phyloP scores from a whole-genome alignment of 2,329 filamentous ascomycete genomes.

The Exophiala sp. region DNA sequence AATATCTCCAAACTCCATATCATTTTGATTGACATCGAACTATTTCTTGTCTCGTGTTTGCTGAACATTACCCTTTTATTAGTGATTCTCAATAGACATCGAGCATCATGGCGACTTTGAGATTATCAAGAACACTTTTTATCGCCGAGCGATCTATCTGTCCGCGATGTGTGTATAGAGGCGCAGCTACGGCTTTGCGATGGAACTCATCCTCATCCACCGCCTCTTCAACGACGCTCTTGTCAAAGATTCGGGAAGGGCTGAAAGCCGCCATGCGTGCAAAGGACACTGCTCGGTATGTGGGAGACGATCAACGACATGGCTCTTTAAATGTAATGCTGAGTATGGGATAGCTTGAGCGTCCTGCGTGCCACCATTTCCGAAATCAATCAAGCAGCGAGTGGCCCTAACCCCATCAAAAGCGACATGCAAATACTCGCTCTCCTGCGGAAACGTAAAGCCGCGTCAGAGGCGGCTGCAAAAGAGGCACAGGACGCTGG shows the following conservation, averaged over 20 bases:
- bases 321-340: not conserved
- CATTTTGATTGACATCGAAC: too few species aligned
- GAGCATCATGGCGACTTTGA: constrained; percentile 10
- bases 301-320: not conserved
- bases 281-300: constrained; percentile 43
- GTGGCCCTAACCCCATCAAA: constrained; percentile 41
- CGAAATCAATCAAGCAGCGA: constrained; percentile 46
- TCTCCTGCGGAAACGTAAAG: constrained; percentile 42
- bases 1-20: not conserved
- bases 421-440: constrained; percentile 44
- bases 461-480: constrained; percentile 36
- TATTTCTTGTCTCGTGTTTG: not conserved
- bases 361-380: constrained; percentile 46
- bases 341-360: constrained; percentile 36
- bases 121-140: constrained; percentile 1
- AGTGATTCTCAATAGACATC: too few species aligned
- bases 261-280: constrained; percentile 47
- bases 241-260: constrained; percentile 42
- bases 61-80: too few species aligned
- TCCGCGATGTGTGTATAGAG: constrained; percentile 12
- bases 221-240: constrained; percentile 36
- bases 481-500: constrained; percentile 39
- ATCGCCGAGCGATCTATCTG: constrained; percentile 11
- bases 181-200: constrained; percentile 29
- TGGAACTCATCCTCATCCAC: constrained; percentile 38